Base-by-base conservation (phyloP, 257 asterid genomes). In the Nicotiana noctiflora region DNA sequence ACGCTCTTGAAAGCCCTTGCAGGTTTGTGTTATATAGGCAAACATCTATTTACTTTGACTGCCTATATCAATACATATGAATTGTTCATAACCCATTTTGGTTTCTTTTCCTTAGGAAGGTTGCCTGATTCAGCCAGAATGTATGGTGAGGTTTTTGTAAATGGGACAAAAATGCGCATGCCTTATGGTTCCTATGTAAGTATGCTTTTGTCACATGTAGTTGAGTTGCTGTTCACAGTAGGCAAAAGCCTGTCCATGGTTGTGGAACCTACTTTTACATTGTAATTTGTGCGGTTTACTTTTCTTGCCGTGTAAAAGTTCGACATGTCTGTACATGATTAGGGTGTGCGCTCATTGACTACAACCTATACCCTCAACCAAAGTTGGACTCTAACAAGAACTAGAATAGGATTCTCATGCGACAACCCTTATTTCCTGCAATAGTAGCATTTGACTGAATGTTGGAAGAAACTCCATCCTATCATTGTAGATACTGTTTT, bases 1-100 rank as follows among this genome's bases (percentile, higher is more conserved):
- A 94, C 99, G 1, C 96, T 96, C 79, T 89, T 96, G 84, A 90
- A 97, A 86, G 93, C 99, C 82, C 98, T 96, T 66, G 90, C 99
- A 84, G 99, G 99, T 94, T 82, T 72, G 82, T 78, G 80, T 77
- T 49, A 44, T 82, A 32, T 64, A 18, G 51, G 25, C 60, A 49
- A 49, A 44, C 25, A 12, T 63, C 49, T 34, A 64, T 19, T 40
- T 40, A 40, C 9, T 40, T 32, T 15, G 23, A 21, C 14, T n/a
- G 27, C 19, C 31, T 62, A n/a, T 23, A 63, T 46, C 72, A 23
- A 21, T 12, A 46, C 19, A 15, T 29, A 61, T 52, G 27, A 62
- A 63, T 79, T n/a, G n/a, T 62, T 25, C 82, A 15, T 79, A 70
- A 79, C 44, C n/a, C 29, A 19, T 7, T 46, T 64, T 79, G 82